Conservation (phyloP, 148 eudicot genomes). For the Vaccinium corymbosum region DNA sequence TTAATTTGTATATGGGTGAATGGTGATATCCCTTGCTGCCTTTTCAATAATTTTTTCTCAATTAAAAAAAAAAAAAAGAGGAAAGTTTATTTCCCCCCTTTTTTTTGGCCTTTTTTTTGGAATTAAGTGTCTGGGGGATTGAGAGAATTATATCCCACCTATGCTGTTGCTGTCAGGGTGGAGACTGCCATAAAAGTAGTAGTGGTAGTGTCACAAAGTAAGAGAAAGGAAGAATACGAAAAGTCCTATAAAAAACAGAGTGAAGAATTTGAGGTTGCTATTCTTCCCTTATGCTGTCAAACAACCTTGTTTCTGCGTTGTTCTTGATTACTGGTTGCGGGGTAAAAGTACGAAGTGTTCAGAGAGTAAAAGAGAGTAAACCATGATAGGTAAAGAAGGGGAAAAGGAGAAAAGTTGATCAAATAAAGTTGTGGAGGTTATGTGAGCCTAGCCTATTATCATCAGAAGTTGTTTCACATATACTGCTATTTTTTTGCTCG, state of each 20-base stretch:
- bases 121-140: neutral
- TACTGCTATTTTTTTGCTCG: neutral
- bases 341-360: neutral
- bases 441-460: neutral
- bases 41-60: too few species aligned
- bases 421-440: neutral
- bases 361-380: neutral
- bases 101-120: neutral
- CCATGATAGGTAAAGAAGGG: neutral
- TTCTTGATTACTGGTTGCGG: neutral
- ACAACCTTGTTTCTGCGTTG: neutral
- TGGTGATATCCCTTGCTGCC: too few species aligned
- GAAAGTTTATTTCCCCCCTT: too few species aligned
- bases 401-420: neutral
- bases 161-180: neutral
- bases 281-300: neutral
- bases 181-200: neutral
- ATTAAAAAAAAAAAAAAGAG: too few species aligned
- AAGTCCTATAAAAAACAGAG: neutral
- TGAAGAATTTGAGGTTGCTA: slow-evolving; percentile 1
- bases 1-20: too few species aligned
- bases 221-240: neutral
- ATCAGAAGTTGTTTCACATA: neutral
- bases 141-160: neutral
- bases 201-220: neutral